Evolutionary conservation across 1,284 basidiomycete genomes (phyloP).

Genomic region (Austroboletus novae-zelandiae): DNA sequence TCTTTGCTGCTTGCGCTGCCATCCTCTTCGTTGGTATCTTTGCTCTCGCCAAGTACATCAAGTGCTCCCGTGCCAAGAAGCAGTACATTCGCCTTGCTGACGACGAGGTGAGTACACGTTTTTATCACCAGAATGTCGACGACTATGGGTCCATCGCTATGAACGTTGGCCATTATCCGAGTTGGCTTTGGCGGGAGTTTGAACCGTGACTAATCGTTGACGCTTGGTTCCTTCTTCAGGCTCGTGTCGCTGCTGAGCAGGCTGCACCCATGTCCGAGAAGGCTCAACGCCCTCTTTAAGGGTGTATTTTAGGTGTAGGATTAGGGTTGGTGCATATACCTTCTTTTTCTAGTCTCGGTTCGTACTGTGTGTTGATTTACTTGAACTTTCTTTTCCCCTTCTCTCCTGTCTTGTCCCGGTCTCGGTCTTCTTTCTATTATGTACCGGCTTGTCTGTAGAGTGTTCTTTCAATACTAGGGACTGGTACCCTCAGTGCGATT

Average conservation of each 20-base stretch:
- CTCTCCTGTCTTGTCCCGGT: conserved; percentile 3
- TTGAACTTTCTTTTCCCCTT: conserved; percentile 13
- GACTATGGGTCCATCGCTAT: conserved; percentile 12
- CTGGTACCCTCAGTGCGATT: conserved; percentile 17
- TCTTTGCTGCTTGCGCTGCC: conserved; percentile 46
- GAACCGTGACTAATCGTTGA: conserved; percentile 11
- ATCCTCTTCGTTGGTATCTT: conserved; percentile 45
- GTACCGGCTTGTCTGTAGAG: conserved; percentile 17
- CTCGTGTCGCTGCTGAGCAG: conserved; percentile 18
- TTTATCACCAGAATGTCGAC: not conserved
- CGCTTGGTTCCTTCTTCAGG: conserved; percentile 10
- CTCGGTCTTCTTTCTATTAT: conserved; percentile 13
- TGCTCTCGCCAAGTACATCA: conserved; percentile 39
- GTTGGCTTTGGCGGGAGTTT: conserved; percentile 1
- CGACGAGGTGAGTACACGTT: conserved; percentile 52
- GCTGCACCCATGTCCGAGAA: conserved; percentile 30
- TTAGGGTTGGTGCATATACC: conserved; percentile 4
- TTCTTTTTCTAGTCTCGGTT: conserved; percentile 9
- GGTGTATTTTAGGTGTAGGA: not conserved
- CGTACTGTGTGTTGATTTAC: conserved; percentile 22
- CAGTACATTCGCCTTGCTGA: conserved; percentile 52
- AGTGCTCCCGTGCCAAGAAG: conserved; percentile 44
- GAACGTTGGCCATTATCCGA: conserved; percentile 2
- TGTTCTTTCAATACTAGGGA: conserved; percentile 17
- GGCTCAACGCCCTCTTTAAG: conserved; percentile 26